phyloP scores from a whole-genome alignment of 805 yeast species.

The Candida oleophila region DNA sequence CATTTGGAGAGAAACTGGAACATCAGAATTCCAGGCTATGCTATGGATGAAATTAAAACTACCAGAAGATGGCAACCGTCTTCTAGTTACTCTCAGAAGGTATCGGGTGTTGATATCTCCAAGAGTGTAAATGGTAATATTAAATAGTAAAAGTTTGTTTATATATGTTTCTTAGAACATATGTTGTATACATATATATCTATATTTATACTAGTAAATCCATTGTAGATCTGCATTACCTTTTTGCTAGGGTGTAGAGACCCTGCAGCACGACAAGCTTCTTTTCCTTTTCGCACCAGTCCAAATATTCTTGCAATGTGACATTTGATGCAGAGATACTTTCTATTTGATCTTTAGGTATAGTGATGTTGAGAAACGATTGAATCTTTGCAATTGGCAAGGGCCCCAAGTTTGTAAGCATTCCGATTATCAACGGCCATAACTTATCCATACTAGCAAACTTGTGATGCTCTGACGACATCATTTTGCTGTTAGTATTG shows the following conservation, averaged over 20 bases:
- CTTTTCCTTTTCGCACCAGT: conserved; percentile 44
- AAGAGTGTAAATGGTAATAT: conserved; percentile 57
- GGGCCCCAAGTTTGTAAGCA: conserved; percentile 56
- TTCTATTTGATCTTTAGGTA: conserved; percentile 43
- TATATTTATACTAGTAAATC: too few relatives aligned
- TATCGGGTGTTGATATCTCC: conserved; percentile 65
- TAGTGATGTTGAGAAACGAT: conserved; percentile 52
- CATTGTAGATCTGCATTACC: too few relatives aligned
- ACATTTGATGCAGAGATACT: conserved; percentile 32
- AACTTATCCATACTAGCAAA: conserved; percentile 5
- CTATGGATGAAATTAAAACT: conserved; percentile 85
- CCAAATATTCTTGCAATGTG: conserved; percentile 40
- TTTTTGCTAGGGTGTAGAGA: conserved; percentile 27
- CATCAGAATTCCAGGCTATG: conserved; percentile 88
- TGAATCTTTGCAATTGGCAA: conserved; percentile 50
- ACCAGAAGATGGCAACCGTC: conserved; percentile 73
- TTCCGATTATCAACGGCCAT: conserved; percentile 53
- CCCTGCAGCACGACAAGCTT: conserved; percentile 34
- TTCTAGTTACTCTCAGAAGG: conserved; percentile 59
- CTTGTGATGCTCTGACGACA: conserved; percentile 1
- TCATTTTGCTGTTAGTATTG: background rate
- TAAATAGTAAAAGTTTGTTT: too few relatives aligned
- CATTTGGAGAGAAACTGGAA: conserved; percentile 95
- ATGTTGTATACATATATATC: too few relatives aligned
- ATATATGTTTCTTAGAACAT: too few relatives aligned